Evolutionary conservation across 2,329 filamentous ascomycete genomes (phyloP), one percentile per base, ranked within the genome.

Genomic region (Paraphoma sp.): DNA sequence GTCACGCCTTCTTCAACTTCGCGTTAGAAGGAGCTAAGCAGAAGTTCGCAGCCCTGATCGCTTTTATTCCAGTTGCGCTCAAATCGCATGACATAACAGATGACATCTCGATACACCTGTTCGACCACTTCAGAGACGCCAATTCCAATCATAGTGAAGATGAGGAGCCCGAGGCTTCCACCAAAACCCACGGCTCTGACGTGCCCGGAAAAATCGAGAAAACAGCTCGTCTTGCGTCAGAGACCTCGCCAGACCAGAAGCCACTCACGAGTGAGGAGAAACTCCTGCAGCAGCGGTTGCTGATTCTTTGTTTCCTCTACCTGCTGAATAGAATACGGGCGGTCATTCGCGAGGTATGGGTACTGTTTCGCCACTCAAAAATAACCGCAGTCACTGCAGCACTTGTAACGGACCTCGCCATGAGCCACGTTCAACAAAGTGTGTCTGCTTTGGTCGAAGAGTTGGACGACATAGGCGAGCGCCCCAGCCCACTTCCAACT

Each of bases 301-400:
- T 55, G 17, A 48, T 62, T 17, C 57, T 69, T 16, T 63, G 57
- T 45, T 66, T 63, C 45, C 41, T 66, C 1, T 65, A 65, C 43
- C 51, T 62, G 33, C 51, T 66, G 17, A 54, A 54, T 36, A 43
- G 54, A 8, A 40, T 66, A 29, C 61, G 61, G n/a, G 44, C 42
- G 16, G 43, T 56, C 18, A 31, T 68, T 16, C 47, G 46, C 6
- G 43, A 61, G 3, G 40, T 55, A 2, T 67, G 62, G 62, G 30
- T 30, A 1, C 51, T 48, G n/a, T 65, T 61, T 48, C 48, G 43
- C 14, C n/a, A 55, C 5, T 36, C 48, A 1, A 38, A 50, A 10
- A 45, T 60, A 17, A 58, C 43, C 33, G 38, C 54, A 6, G 57
- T 64, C 17, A 59, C 53, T 9, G 64, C 61, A 11, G 53, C 60